phyloP scores from a whole-genome alignment of 1,139 yeast species.

The Geotrichum reessii region DNA sequence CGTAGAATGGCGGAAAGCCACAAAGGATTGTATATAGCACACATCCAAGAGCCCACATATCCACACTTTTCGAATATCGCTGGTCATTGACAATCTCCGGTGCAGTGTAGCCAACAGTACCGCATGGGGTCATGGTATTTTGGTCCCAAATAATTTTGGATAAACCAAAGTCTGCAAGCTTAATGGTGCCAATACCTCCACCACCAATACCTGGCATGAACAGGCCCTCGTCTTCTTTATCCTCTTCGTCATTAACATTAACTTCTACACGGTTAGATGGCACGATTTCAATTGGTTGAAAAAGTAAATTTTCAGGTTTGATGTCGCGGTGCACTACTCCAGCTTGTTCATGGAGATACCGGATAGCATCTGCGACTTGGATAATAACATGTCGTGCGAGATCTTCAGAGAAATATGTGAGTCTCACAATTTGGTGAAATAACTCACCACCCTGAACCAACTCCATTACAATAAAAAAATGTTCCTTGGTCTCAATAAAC shows the following conservation, averaged over 20 bases:
- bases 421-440: constrained; percentile 85
- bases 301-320: constrained; percentile 87
- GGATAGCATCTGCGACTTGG: constrained; percentile 77
- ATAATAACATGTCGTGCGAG: constrained; percentile 75
- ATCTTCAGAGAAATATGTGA: constrained; percentile 84
- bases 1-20: constrained; percentile 96
- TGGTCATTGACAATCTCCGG: constrained; percentile 89
- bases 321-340: constrained; percentile 94
- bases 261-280: constrained; percentile 48
- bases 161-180: constrained; percentile 87
- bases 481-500: constrained; percentile 55
- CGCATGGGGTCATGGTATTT: constrained; percentile 79
- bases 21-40: constrained; percentile 82
- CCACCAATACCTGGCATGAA: constrained; percentile 75
- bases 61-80: constrained; percentile 82
- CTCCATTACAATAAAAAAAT: constrained; percentile 78
- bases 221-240: constrained; percentile 79
- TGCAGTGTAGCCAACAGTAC: constrained; percentile 87
- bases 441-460: constrained; percentile 90
- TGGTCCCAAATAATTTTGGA: constrained; percentile 72
- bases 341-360: constrained; percentile 69
- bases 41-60: constrained; percentile 95
- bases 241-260: constrained; percentile 62
- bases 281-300: constrained; percentile 63
- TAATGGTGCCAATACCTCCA: constrained; percentile 81